Evolutionary conservation across 352 stramenopile genomes (phyloP).

Genomic region (Phytopythium boreale): DNA sequence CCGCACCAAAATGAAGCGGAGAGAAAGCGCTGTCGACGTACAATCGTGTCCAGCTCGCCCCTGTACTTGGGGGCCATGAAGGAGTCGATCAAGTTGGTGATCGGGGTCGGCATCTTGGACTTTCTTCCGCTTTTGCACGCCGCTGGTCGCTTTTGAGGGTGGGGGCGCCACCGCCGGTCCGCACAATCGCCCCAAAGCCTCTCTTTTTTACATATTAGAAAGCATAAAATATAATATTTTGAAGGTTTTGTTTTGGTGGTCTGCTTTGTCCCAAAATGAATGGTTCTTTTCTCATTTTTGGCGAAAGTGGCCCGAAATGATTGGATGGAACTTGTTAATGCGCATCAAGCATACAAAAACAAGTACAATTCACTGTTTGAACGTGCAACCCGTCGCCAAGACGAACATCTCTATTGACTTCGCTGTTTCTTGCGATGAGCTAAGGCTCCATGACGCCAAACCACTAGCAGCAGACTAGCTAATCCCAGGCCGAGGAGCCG

Average conservation of each 20-base stretch:
- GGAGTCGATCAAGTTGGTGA: constrained; percentile 63
- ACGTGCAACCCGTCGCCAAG: too few species aligned
- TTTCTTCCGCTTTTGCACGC: constrained; percentile 6
- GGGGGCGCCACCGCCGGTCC: neutral
- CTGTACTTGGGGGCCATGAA: constrained; percentile 60
- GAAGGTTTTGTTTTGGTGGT: neutral
- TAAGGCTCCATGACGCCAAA: too few species aligned
- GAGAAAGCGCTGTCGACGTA: constrained; percentile 18
- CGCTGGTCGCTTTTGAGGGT: neutral
- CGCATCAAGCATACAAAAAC: too few species aligned
- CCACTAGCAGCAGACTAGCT: constrained; percentile 10
- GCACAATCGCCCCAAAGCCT: neutral
- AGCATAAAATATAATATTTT: neutral
- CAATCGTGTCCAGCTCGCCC: constrained; percentile 42
- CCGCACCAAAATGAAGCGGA: neutral
- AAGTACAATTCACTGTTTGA: too few species aligned
- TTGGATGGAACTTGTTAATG: too few species aligned
- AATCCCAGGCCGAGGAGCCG: constrained; percentile 74
- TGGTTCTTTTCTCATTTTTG: too few species aligned
- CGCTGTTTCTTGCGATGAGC: neutral
- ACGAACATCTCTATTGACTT: neutral
- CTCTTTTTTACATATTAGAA: too few species aligned
- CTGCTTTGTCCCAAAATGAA: neutral
- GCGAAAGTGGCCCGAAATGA: too few species aligned
- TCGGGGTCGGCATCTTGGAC: constrained; percentile 58